Evolutionary conservation across 2,329 filamentous ascomycete genomes (phyloP), one percentile per base, ranked within the genome.

Genomic region (Xylariaceae sp.): DNA sequence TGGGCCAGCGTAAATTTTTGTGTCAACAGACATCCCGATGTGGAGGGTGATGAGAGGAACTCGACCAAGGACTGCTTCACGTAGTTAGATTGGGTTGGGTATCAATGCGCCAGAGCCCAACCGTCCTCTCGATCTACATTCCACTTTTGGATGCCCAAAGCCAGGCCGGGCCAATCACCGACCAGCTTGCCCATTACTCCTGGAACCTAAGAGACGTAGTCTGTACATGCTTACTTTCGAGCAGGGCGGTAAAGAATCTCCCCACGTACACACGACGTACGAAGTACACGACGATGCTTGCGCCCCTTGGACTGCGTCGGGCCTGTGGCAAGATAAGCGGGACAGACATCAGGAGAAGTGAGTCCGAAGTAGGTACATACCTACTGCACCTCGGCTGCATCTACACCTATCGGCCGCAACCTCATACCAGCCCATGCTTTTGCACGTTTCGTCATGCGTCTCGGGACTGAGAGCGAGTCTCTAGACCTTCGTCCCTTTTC

Each of bases 31-130:
- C 39, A 21, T 48, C 49, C 26, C 32, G 41, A 43, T 37, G 51
- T 49, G 41, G 51, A 49, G 32, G 32, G 13, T 4, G 32, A 34
- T 34, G 32, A 15, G 32, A 34, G 32, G 13, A 34, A 34, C 6
- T 34, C 32, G 32, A 10, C 32, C 32, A 34, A 34, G 32, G 32
- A 15, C 36, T 45, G 47, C 51, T 52, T 55, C 39, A 34, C 26
- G 13, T 36, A 47, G 50, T 47, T 48, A 50, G 47, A 30, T 53
- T 54, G 49, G 55, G 69, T 76, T 73, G 73, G 74, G 74, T 73
- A 75, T 67, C 71, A 70, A 76, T 73, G 73, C 74, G 67, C 71
- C 60, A 61, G 62, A 59, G 70, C 71, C 73, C 67, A 68, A 70
- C 55, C 22, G 16, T 32, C 36, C 29, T 50, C 45, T 53, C 40